These are phyloP conservation scores for Phaeosphaeriaceae sp. DNA, from an alignment of 2,329 filamentous ascomycete species.

Conservation along the genomic window DNA sequence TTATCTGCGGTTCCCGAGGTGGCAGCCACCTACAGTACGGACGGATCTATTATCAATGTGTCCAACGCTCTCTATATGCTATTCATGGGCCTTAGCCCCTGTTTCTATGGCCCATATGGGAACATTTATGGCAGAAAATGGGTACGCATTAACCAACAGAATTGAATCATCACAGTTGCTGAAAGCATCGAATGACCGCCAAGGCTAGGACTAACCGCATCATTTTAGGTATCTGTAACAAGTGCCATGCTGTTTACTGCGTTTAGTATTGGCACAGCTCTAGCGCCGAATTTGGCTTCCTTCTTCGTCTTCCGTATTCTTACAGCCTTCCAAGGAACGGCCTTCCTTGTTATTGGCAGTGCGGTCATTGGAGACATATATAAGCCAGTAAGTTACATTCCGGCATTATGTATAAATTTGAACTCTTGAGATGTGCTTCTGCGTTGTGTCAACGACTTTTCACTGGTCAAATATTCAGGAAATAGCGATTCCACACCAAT, in stretches of 20 bases:
- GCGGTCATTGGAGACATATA: constrained; percentile 69
- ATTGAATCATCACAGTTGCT: neutral
- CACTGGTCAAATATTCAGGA: too few species aligned
- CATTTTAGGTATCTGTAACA: constrained; percentile 60
- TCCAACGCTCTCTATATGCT: constrained; percentile 78
- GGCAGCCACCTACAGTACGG: constrained; percentile 68
- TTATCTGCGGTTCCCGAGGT: constrained; percentile 78
- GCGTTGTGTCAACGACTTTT: neutral
- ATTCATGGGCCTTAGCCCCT: constrained; percentile 69
- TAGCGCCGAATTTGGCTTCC: constrained; percentile 71
- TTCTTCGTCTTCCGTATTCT: constrained; percentile 79
- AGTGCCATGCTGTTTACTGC: constrained; percentile 69
- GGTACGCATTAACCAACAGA: constrained; percentile 45
- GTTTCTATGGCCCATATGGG: constrained; percentile 74
- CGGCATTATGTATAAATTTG: neutral
- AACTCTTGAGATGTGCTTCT: too few species aligned
- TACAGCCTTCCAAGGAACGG: constrained; percentile 76
- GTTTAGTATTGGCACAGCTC: constrained; percentile 74
- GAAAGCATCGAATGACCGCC: neutral
- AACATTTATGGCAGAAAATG: constrained; percentile 56
- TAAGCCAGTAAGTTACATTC: constrained; percentile 41
- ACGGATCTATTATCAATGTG: constrained; percentile 72
- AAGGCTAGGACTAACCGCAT: constrained; percentile 16
- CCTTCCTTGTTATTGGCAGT: constrained; percentile 74
- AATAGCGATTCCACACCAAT: too few species aligned